Base-by-base conservation (phyloP, 1,139 yeast genomes). In the Magnusiomyces fungicola region DNA sequence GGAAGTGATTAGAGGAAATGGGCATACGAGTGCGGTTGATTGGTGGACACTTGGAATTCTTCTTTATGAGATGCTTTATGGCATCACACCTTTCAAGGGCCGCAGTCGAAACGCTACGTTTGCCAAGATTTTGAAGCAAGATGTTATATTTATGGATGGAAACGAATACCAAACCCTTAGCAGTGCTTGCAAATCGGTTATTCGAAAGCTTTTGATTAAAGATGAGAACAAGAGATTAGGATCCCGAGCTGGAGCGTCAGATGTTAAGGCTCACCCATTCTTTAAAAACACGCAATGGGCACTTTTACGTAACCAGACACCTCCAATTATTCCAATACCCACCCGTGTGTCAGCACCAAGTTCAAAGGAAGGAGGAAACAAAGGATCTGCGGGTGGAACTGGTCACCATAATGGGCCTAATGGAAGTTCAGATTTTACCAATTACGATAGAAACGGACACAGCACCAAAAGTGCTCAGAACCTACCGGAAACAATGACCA, bases 21-120 rank as follows among this genome's bases (percentile, higher is more conserved):
- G 98, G 1, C 98, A 92, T 62, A 92, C 97, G 0, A 84, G 92
- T 23, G 96, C 97, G 0, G 98, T 92, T 18, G 98, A 92, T 67
- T 92, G 98, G 98, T 92, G 98, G 98, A 92, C 98, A 0, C 71
- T 92, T 55, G 98, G 98, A 1, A 89, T 92, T 34, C 75, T 92
- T 59, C 73, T 89, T 24, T 92, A 80, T 65, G 98, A 92, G 63
- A 92, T 92, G 98, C 71, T 92, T 38, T 89, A 80, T 65, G 97
- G 97, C 1, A 85, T 89, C 9, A 92, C 98, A 0, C 98, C 98
- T 1, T 92, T 92, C 69, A 92, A 92, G 67, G 98, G 98, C 5
- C 73, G 79, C 43, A 88, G 82, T 57, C 76, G 97, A 45, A 89
- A 89, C 62, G 81, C 81, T 58, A 92, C 98, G 0, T 92, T 92